Evolutionary conservation across 2,329 filamentous ascomycete genomes (phyloP), one percentile per base, ranked within the genome.

Genomic region (Sporothrix dimorphospora): DNA sequence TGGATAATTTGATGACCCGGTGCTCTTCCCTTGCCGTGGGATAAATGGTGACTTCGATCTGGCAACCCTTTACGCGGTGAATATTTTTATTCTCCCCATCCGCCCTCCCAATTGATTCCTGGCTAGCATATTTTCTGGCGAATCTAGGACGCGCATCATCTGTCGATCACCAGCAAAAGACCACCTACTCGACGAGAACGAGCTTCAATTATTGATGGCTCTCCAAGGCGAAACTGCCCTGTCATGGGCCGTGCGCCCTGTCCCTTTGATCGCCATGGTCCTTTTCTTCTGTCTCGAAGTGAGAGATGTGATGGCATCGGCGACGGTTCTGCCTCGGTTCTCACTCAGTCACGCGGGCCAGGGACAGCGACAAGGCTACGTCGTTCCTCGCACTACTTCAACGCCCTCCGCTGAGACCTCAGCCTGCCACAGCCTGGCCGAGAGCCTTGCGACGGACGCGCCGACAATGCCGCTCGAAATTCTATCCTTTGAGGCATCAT

Each of bases 1-100:
- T 66, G 61, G 61, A 66, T 66, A 14, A 47, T 24, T 66, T 8
- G 12, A 66, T 47, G 61, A 47, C 12, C 61, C 40, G 40, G 59
- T 2, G n/a, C 38, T 42, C 40, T 30, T 30, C 21, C 40, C 42
- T 40, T 66, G 38, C 38, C 38, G n/a, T 65, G n/a, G 61, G 61
- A 30, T 66, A 66, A 66, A 47, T 45, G 21, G 61, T 21, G 1
- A n/a, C n/a, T 4, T 21, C 11, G 11, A 27, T 27, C 19, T 40
- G 34, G 53, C 57, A 63, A 16, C 38, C 11, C 12, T 14, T 4
- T 14, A n/a, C n/a, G 21, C 19, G n/a, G 40, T 47, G 4, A 8
- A 4, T 47, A n/a, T 42, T 63, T 40, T 42, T 14, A 63, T 14
- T 21, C 40, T 16, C 38, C 57, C 12, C n/a, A 24, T 42, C 9